Conservation (phyloP, 2,329 filamentous ascomycete species). For the Thelonectria olida region DNA sequence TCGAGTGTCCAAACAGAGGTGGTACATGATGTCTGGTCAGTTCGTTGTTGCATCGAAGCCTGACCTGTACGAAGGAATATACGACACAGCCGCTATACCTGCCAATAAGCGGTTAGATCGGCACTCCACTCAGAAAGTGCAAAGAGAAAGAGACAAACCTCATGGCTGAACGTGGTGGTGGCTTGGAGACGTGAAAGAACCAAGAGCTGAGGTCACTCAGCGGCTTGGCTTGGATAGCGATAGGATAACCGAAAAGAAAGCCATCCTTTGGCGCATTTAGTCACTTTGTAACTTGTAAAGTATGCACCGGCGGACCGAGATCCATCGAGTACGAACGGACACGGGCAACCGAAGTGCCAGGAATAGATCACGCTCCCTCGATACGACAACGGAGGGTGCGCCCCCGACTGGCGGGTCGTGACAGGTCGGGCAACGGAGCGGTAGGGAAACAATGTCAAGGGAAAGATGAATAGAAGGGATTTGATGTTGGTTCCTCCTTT, state of each 20-base stretch:
- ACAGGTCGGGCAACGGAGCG: background rate
- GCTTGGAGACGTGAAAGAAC: no score
- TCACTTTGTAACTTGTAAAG: background rate
- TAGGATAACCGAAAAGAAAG: no score
- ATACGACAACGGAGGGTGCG: constrained; percentile 14
- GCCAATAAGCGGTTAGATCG: background rate
- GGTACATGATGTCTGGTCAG: background rate
- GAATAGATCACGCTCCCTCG: constrained; percentile 10
- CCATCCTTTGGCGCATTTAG: no score
- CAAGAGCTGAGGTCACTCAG: background rate
- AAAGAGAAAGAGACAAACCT: background rate
- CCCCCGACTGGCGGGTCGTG: constrained; percentile 10
- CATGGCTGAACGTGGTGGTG: no score
- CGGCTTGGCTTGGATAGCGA: background rate
- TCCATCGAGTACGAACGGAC: constrained; percentile 15
- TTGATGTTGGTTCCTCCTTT: no score
- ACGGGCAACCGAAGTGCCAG: constrained; percentile 8
- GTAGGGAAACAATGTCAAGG: background rate
- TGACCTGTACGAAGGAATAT: background rate
- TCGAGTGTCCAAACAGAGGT: background rate
- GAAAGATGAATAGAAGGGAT: background rate
- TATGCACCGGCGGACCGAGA: background rate
- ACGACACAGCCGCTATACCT: background rate
- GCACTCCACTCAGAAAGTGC: background rate
- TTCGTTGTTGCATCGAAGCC: no score